These are phyloP conservation scores for Miscanthus sacchariflorus DNA, from an alignment of 202 grass and related monocot genomes.

Conservation along the genomic window DNA sequence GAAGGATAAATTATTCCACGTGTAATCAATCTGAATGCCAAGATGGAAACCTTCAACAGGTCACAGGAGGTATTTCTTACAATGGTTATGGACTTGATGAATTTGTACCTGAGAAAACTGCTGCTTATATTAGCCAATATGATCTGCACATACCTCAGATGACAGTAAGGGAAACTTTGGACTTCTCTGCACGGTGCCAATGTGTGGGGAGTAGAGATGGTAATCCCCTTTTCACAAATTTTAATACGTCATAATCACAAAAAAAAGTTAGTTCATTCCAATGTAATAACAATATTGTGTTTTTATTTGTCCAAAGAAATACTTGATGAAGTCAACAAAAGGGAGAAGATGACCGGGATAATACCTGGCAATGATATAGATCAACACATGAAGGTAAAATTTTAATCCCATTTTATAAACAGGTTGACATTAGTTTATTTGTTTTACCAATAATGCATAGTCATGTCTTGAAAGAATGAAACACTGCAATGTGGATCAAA, in stretches of 20 bases:
- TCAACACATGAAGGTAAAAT: slow-evolving; percentile 62
- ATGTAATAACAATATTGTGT: background rate
- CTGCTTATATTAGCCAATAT: slow-evolving; percentile 61
- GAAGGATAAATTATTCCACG: background rate
- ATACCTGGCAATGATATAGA: slow-evolving; percentile 55
- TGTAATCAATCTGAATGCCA: background rate
- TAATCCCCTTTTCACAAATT: slow-evolving; percentile 4
- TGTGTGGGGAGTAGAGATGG: slow-evolving; percentile 59
- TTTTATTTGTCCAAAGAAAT: slow-evolving; percentile 42
- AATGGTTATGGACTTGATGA: slow-evolving; percentile 50
- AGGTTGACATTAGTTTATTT: background rate
- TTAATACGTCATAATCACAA: background rate
- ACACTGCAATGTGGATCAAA: too few species aligned
- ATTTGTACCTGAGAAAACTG: slow-evolving; percentile 57
- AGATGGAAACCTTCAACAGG: background rate
- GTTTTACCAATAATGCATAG: background rate
- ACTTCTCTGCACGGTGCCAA: slow-evolving; percentile 55
- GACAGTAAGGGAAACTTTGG: slow-evolving; percentile 58
- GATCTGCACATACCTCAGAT: slow-evolving; percentile 59
- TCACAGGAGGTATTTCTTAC: slow-evolving; percentile 53
- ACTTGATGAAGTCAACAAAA: slow-evolving; percentile 44
- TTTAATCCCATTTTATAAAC: background rate
- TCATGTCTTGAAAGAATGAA: too few species aligned
- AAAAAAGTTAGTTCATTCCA: background rate
- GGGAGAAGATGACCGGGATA: slow-evolving; percentile 49